Conservation (phyloP, 2,329 filamentous ascomycete genomes). For the Fusarium sp. region DNA sequence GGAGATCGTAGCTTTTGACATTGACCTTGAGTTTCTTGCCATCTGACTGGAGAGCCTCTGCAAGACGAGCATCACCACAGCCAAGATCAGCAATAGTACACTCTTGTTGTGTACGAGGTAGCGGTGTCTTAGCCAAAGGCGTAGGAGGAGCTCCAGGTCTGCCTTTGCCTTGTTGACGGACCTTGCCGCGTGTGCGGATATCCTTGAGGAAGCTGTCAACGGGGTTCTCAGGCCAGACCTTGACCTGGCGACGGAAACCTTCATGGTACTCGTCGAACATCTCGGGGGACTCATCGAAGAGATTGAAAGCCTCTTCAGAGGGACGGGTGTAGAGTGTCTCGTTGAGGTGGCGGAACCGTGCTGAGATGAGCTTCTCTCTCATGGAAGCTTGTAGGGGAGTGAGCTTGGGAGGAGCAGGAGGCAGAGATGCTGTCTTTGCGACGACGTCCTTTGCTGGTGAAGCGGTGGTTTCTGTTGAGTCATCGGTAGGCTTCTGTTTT, state of each 20-base stretch:
- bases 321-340: slow-evolving; percentile 95
- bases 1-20: slow-evolving; percentile 87
- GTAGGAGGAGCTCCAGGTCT: slow-evolving; percentile 42
- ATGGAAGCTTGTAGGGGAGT: slow-evolving; percentile 94
- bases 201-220: slow-evolving; percentile 85
- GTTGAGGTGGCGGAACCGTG: slow-evolving; percentile 96
- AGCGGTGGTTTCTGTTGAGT: slow-evolving; percentile 14
- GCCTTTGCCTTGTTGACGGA: slow-evolving; percentile 50
- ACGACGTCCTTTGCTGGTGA: slow-evolving; percentile 35
- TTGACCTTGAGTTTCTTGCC: slow-evolving; percentile 75
- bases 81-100: slow-evolving; percentile 91
- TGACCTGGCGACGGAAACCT: slow-evolving; percentile 94
- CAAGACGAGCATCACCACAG: slow-evolving; percentile 89
- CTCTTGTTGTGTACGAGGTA: slow-evolving; percentile 76
- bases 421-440: slow-evolving; percentile 45
- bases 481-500: slow-evolving; percentile 30
- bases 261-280: slow-evolving; percentile 98
- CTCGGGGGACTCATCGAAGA: slow-evolving; percentile 87
- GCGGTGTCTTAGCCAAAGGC: slow-evolving; percentile 53
- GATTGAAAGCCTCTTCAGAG: slow-evolving; percentile 80
- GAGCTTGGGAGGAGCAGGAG: slow-evolving; percentile 67
- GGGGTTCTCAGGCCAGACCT: slow-evolving; percentile 96
- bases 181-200: slow-evolving; percentile 73
- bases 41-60: slow-evolving; percentile 72
- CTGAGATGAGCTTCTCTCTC: slow-evolving; percentile 93